These are phyloP conservation scores for Penicillium odoratum DNA, from an alignment of 495 filamentous ascomycete genomes.

Conservation along the genomic window DNA sequence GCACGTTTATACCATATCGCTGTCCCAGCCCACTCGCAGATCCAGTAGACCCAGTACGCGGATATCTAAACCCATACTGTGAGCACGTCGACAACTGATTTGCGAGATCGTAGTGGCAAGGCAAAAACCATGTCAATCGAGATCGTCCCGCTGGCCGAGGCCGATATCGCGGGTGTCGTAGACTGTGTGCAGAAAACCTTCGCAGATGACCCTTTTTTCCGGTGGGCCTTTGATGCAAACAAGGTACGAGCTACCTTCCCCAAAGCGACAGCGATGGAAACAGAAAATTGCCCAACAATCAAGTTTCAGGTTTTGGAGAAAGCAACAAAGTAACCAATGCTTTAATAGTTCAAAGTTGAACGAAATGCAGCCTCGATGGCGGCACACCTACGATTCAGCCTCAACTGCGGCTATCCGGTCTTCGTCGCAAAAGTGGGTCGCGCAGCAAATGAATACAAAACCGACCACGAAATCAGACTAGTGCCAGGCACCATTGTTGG, in stretches of 20 bases:
- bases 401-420: constrained; percentile 59
- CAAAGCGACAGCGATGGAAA: constrained; percentile 7
- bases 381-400: constrained; percentile 62
- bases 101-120: constrained; percentile 24
- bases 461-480: constrained; percentile 17
- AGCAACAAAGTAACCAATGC: constrained; percentile 9
- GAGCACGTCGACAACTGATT: constrained; percentile 11
- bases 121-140: constrained; percentile 52
- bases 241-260: constrained; percentile 41
- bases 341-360: constrained; percentile 47
- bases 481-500: constrained; percentile 50
- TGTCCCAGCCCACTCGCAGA: constrained; percentile 38
- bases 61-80: constrained; percentile 25
- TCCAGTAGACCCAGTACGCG: constrained; percentile 35
- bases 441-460: constrained; percentile 16
- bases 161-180: constrained; percentile 62
- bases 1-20: constrained; percentile 40
- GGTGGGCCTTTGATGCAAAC: constrained; percentile 56
- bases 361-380: constrained; percentile 64
- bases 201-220: constrained; percentile 64
- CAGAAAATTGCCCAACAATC: neutral
- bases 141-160: constrained; percentile 54
- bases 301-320: too few relatives aligned
- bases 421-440: constrained; percentile 55
- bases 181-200: constrained; percentile 60